These are phyloP conservation scores for Stephanodiscus minutulus DNA, from an alignment of 108 stramenopile species.

Conservation along the genomic window DNA sequence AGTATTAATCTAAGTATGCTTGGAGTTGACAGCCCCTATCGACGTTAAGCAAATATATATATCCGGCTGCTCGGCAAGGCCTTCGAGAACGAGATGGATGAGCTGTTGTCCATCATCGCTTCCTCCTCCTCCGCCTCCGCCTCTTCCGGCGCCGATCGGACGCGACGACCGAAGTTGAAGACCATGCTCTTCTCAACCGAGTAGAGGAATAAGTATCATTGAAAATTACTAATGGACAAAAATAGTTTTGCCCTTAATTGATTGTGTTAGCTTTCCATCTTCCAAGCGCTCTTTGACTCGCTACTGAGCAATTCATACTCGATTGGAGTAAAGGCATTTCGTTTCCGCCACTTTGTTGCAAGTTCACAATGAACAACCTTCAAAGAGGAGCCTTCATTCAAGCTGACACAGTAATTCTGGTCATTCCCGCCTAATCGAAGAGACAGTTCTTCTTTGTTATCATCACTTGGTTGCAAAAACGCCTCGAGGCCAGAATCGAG, in stretches of 20 bases:
- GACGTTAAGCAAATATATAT: background rate
- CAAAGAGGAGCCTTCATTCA: constrained; percentile 7
- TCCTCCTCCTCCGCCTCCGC: too few species aligned
- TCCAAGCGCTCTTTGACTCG: constrained; percentile 32
- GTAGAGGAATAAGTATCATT: too few species aligned
- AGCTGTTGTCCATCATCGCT: too few species aligned
- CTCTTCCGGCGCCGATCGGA: too few species aligned
- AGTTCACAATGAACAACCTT: constrained; percentile 21
- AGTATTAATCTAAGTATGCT: constrained; percentile 46
- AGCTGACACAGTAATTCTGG: constrained; percentile 8
- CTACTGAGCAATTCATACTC: constrained; percentile 35
- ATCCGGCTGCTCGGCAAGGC: too few species aligned
- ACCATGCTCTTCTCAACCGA: too few species aligned
- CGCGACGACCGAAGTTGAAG: too few species aligned
- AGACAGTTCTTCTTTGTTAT: constrained; percentile 14
- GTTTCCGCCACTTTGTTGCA: constrained; percentile 34
- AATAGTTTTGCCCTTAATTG: too few species aligned
- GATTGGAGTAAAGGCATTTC: constrained; percentile 41
- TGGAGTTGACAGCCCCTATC: constrained; percentile 40
- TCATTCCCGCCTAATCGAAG: constrained; percentile 23
- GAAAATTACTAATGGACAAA: too few species aligned
- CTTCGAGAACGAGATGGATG: too few species aligned
- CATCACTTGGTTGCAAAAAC: constrained; percentile 21
- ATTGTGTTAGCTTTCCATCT: constrained; percentile 1
- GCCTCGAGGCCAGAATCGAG: constrained; percentile 39